These are phyloP conservation scores for Vanilla planifolia DNA, from an alignment of 106 monocot species.

Conservation along the genomic window DNA sequence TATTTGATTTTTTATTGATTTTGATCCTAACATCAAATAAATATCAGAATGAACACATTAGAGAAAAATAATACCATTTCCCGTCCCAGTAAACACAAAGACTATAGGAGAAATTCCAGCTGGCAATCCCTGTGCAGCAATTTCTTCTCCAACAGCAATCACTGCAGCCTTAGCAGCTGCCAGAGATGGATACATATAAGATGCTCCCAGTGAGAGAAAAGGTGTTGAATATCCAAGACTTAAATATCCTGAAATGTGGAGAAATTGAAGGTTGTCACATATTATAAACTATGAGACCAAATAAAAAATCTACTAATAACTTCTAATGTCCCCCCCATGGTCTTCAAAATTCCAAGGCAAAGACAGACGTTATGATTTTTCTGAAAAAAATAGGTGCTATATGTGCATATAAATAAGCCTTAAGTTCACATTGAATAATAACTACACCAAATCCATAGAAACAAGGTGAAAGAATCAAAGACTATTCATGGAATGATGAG, in stretches of 20 bases:
- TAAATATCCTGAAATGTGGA: constrained; percentile 63
- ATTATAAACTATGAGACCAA: background rate
- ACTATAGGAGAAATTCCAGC: constrained; percentile 76
- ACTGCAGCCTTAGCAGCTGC: constrained; percentile 96
- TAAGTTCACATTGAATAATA: background rate
- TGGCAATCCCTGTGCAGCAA: constrained; percentile 75
- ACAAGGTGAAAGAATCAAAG: no score
- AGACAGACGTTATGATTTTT: background rate
- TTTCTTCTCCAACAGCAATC: constrained; percentile 93
- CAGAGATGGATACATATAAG: constrained; percentile 92
- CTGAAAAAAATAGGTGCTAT: background rate
- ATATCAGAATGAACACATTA: background rate
- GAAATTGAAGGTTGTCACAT: background rate
- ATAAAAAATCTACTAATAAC: background rate
- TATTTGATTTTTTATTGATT: no score
- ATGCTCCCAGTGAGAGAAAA: constrained; percentile 87
- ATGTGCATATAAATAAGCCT: background rate
- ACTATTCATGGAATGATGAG: no score
- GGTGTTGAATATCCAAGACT: constrained; percentile 96
- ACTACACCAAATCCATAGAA: background rate
- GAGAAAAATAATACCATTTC: constrained; percentile 66
- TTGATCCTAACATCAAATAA: background rate
- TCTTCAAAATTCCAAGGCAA: background rate
- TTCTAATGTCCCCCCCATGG: background rate
- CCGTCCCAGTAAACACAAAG: constrained; percentile 91